Evolutionary conservation across 805 yeast species (phyloP).

Genomic region (Starmera caribaea): DNA sequence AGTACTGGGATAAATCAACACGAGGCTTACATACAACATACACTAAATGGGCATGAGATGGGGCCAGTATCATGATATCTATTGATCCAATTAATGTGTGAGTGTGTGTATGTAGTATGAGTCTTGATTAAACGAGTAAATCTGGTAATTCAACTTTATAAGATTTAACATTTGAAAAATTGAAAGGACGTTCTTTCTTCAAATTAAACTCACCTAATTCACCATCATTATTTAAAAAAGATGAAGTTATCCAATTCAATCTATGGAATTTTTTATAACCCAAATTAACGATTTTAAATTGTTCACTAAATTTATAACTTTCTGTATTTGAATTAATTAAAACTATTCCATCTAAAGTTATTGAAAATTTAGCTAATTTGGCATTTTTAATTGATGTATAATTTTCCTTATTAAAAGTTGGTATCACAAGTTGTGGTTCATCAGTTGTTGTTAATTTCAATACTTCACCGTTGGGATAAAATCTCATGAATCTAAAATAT

Average conservation of each 20-base stretch:
- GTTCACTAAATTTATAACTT: slow-evolving; percentile 54
- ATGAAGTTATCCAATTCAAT: slow-evolving; percentile 61
- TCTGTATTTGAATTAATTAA: slow-evolving; percentile 49
- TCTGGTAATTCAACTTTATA: slow-evolving; percentile 9
- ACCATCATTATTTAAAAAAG: slow-evolving; percentile 46
- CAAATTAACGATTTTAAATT: slow-evolving; percentile 45
- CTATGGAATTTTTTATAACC: slow-evolving; percentile 61
- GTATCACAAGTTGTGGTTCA: slow-evolving; percentile 64
- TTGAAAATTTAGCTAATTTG: slow-evolving; percentile 28
- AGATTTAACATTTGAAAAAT: slow-evolving; percentile 54
- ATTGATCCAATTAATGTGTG: neutral
- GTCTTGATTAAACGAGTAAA: neutral
- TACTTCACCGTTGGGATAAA: slow-evolving; percentile 70
- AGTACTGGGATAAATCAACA: too few species aligned
- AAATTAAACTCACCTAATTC: slow-evolving; percentile 47
- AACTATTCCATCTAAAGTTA: slow-evolving; percentile 47
- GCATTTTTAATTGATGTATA: slow-evolving; percentile 22
- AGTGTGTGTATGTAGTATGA: neutral
- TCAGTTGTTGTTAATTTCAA: slow-evolving; percentile 58
- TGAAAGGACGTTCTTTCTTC: slow-evolving; percentile 70
- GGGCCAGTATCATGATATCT: neutral
- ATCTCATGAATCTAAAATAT: slow-evolving; percentile 77
- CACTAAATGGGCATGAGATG: neutral
- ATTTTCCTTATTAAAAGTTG: slow-evolving; percentile 31
- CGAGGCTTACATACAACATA: too few species aligned